These are phyloP conservation scores for Parsonsia alboflavescens DNA, from an alignment of 257 asterid genomes.

Conservation along the genomic window DNA sequence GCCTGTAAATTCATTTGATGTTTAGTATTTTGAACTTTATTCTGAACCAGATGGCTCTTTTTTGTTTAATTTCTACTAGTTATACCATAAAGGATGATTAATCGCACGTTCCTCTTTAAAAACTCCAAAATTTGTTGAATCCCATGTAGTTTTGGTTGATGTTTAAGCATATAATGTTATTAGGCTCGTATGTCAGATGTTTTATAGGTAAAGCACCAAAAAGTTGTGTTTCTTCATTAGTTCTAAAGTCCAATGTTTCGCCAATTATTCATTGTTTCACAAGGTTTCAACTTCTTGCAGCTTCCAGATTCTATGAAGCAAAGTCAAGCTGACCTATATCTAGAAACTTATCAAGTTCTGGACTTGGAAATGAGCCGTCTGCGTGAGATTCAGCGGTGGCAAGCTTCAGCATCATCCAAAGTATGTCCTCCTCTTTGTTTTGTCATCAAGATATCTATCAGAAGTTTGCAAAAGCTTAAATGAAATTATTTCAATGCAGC, in stretches of 20 bases:
- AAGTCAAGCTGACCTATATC: conserved; percentile 90
- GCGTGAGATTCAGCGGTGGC: conserved; percentile 99
- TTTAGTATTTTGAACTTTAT: background rate
- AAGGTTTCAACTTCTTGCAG: conserved; percentile 31
- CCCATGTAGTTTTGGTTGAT: no score
- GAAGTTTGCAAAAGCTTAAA: conserved; percentile 20
- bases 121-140: no score
- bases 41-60: background rate
- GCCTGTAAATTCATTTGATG: background rate
- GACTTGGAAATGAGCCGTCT: conserved; percentile 98
- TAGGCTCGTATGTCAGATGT: background rate
- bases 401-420: conserved; percentile 89
- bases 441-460: conserved; percentile 9
- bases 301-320: conserved; percentile 98
- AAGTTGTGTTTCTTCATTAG: background rate
- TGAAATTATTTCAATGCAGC: conserved; percentile 50
- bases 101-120: background rate
- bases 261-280: background rate
- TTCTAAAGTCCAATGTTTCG: background rate
- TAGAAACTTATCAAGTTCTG: conserved; percentile 95
- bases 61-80: background rate
- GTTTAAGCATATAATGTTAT: background rate
- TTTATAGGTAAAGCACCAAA: background rate
- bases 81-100: background rate
- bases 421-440: conserved; percentile 32